Percentiles rank a stretch among this genome's conserved stretches.
These are phyloP conservation scores for Pleurotus tuoliensis DNA, from an alignment of 768 basidiomycete genomes.

Conservation along the genomic window DNA sequence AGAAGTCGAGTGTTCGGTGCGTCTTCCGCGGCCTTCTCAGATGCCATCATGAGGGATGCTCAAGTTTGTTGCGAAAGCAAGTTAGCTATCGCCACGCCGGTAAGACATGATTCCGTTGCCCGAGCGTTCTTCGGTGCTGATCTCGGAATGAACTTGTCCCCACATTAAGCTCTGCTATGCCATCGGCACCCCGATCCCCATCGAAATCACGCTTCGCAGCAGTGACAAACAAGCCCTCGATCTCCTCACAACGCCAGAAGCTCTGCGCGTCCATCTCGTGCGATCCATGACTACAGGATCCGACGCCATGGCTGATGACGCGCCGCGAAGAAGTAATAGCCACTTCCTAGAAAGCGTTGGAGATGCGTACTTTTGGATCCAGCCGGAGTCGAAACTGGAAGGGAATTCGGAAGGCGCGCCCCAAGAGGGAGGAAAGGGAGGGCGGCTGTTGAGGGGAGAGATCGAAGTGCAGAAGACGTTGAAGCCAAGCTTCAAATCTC, in stretches of 20 bases:
- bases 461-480: conserved; percentile 40
- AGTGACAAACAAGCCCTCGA: conserved; percentile 47
- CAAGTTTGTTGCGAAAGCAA: conserved; percentile 15
- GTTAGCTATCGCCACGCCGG: conserved; percentile 49
- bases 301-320: conserved; percentile 37
- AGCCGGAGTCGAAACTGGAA: background rate
- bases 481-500: conserved; percentile 38
- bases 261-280: conserved; percentile 38
- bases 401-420: conserved; percentile 7
- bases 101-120: conserved; percentile 16
- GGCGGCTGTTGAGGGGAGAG: conserved; percentile 45
- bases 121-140: no score
- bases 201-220: conserved; percentile 42
- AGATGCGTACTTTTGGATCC: conserved; percentile 47
- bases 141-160: no score
- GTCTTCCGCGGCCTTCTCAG: conserved; percentile 7
- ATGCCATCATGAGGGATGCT: background rate
- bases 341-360: conserved; percentile 38
- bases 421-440: conserved; percentile 25
- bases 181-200: conserved; percentile 47
- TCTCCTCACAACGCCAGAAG: conserved; percentile 36
- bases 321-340: conserved; percentile 39
- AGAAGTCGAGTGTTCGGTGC: conserved; percentile 28
- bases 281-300: conserved; percentile 47
- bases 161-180: conserved; percentile 41